Evolutionary conservation across 306 rosid species (phyloP).

Genomic region (Casuarina glauca): DNA sequence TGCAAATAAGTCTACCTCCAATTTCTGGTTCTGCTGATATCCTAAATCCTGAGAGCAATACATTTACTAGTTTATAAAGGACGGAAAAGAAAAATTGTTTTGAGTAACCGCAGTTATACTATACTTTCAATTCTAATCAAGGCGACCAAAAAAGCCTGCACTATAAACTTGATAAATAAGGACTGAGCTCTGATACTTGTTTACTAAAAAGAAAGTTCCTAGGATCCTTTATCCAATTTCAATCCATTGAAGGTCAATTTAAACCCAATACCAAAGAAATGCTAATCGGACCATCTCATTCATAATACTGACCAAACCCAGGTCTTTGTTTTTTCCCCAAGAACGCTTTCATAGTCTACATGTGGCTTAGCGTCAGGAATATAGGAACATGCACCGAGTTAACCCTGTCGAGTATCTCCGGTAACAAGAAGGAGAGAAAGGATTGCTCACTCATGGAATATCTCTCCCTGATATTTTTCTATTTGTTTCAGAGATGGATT

Average conservation of each 20-base stretch:
- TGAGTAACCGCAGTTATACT: background rate
- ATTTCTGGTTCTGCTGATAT: conserved; percentile 39
- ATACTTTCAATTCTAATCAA: conserved; percentile 1
- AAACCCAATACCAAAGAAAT: background rate
- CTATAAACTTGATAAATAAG: background rate
- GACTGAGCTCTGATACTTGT: background rate
- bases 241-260: background rate
- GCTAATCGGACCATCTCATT: background rate
- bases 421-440: background rate
- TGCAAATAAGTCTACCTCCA: conserved; percentile 54
- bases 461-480: background rate
- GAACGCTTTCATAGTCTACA: background rate
- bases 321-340: background rate
- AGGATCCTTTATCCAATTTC: background rate
- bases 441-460: background rate
- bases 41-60: conserved; percentile 42
- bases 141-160: background rate
- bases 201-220: background rate
- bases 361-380: background rate
- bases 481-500: background rate
- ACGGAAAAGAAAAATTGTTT: background rate
- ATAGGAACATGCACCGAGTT: background rate
- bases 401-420: background rate
- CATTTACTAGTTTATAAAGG: conserved; percentile 1
- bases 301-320: background rate